Conservation (phyloP, 345 rosid genomes). For the Hevea brasiliensis region DNA sequence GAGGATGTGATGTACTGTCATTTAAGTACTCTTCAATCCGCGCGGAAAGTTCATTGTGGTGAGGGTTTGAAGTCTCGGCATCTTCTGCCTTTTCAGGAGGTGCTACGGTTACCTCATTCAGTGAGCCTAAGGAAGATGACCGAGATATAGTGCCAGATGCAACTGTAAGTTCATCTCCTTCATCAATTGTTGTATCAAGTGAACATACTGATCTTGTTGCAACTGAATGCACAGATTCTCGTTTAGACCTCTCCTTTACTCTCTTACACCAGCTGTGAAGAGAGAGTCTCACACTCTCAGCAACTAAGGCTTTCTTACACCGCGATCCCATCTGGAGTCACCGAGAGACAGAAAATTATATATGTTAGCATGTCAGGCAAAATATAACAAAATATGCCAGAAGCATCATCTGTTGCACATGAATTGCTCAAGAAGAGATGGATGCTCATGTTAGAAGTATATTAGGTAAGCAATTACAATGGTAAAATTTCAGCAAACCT, state of each 20-base stretch:
- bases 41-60: constrained; percentile 40
- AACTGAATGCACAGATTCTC: constrained; percentile 44
- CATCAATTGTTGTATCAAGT: constrained; percentile 67
- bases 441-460: too few species aligned
- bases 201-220: constrained; percentile 80
- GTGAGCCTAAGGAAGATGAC: constrained; percentile 63
- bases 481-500: constrained; percentile 43
- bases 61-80: constrained; percentile 36
- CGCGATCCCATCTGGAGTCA: constrained; percentile 74
- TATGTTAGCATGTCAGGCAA: not conserved
- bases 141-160: constrained; percentile 70
- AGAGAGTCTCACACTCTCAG: constrained; percentile 85
- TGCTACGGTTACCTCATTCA: constrained; percentile 55
- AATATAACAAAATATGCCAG: too few species aligned
- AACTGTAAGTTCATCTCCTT: constrained; percentile 72
- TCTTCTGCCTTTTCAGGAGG: constrained; percentile 31
- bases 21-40: constrained; percentile 60
- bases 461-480: not conserved
- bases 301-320: constrained; percentile 73
- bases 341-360: constrained; percentile 3
- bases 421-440: not conserved
- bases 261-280: constrained; percentile 96
- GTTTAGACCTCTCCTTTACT: constrained; percentile 68
- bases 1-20: constrained; percentile 35
- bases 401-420: not conserved